Conservation (phyloP, 2,329 filamentous ascomycete species). For the Albophoma yamanashiensis region DNA sequence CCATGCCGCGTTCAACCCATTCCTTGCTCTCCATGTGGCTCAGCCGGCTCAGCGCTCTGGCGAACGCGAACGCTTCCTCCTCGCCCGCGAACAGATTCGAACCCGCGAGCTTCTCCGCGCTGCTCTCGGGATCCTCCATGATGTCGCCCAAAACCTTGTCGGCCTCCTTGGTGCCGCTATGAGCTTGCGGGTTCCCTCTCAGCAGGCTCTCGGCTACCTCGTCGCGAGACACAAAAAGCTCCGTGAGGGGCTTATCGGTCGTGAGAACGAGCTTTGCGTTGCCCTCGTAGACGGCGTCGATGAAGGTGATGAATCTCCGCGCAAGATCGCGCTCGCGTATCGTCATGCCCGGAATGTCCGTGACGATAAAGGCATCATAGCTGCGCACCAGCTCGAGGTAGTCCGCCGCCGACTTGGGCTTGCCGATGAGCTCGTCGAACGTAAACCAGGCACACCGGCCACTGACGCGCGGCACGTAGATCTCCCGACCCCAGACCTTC, state of each 20-base stretch:
- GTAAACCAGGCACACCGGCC: slow-evolving; percentile 84
- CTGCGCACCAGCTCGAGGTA: slow-evolving; percentile 84
- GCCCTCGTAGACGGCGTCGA: slow-evolving; percentile 89
- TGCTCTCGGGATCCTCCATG: slow-evolving; percentile 81
- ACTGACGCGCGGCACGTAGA: slow-evolving; percentile 77
- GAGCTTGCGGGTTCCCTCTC: slow-evolving; percentile 25
- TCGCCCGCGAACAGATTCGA: slow-evolving; percentile 85
- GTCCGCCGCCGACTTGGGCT: slow-evolving; percentile 84
- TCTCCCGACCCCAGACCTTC: slow-evolving; percentile 85
- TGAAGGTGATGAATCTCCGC: slow-evolving; percentile 90
- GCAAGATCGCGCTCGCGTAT: slow-evolving; percentile 78
- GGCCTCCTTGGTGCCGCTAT: slow-evolving; percentile 1
- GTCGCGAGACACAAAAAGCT: slow-evolving; percentile 71
- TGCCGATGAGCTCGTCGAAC: slow-evolving; percentile 83
- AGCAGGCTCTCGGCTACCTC: slow-evolving; percentile 53
- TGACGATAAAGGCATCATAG: slow-evolving; percentile 89
- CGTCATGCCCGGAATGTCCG: slow-evolving; percentile 86
- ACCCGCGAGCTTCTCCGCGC: slow-evolving; percentile 73
- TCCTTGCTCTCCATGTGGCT: slow-evolving; percentile 89
- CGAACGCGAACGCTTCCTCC: slow-evolving; percentile 95
- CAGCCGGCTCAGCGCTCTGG: slow-evolving; percentile 71
- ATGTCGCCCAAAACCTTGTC: slow-evolving; percentile 63
- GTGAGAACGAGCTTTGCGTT: slow-evolving; percentile 94
- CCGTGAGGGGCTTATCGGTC: slow-evolving; percentile 70
- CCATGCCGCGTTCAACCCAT: slow-evolving; percentile 81